These are phyloP conservation scores for Fusarium citri DNA, from an alignment of 2,329 filamentous ascomycete genomes.

Conservation along the genomic window DNA sequence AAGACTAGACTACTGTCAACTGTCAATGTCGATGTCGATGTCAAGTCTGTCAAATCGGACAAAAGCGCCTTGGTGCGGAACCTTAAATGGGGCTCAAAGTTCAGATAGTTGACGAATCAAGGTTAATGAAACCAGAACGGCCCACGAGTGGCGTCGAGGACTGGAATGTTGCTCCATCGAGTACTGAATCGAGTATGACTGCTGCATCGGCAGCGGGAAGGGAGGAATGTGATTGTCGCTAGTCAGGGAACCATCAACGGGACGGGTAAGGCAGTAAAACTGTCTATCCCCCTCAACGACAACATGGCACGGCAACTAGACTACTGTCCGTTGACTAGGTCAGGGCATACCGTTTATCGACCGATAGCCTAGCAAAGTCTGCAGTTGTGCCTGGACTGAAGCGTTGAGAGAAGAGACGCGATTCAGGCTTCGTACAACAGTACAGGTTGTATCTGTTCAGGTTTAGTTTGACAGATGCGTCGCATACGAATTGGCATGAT, in stretches of 20 bases:
- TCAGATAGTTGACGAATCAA: conserved; percentile 33
- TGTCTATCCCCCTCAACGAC: conserved; percentile 19
- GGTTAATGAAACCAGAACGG: conserved; percentile 31
- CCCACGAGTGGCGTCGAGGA: conserved; percentile 30
- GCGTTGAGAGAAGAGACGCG: neutral
- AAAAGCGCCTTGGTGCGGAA: conserved; percentile 33
- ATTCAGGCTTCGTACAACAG: conserved; percentile 11
- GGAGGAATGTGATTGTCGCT: conserved; percentile 44
- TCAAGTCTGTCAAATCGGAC: conserved; percentile 18
- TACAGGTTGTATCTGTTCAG: neutral
- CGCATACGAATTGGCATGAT: neutral
- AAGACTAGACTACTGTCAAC: conserved; percentile 19
- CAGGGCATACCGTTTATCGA: conserved; percentile 16
- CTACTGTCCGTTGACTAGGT: neutral
- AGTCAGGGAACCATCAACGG: conserved; percentile 37
- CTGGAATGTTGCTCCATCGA: conserved; percentile 37
- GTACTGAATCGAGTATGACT: conserved; percentile 25
- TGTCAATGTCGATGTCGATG: conserved; percentile 3
- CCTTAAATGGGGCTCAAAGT: conserved; percentile 34
- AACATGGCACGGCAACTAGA: conserved; percentile 20
- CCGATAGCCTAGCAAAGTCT: conserved; percentile 19
- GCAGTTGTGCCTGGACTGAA: conserved; percentile 14
- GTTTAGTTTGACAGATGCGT: neutral
- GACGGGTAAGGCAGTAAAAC: conserved; percentile 36
- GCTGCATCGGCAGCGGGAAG: conserved; percentile 19